Base-by-base conservation (phyloP, 495 filamentous ascomycete genomes). In the Pseudevernia furfuracea region DNA sequence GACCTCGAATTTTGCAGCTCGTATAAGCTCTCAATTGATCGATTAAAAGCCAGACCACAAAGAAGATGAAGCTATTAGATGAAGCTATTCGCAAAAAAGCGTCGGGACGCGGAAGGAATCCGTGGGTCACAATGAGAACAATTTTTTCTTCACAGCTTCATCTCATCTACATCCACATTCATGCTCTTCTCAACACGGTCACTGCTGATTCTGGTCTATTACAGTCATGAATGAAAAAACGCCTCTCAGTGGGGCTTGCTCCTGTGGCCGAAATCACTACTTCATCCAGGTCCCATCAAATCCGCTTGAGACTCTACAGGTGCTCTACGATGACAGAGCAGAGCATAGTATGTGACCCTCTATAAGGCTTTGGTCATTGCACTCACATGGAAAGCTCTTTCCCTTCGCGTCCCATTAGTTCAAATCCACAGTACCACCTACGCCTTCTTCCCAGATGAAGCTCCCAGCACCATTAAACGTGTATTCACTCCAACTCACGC, bases 211-310 rank as follows among this genome's bases (percentile, higher is more conserved):
- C 17, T 58, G 36, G 23, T 32, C 11, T 19, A 28, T 32, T 19
- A 21, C 19, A 34, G 32, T 36, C 7, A 85, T 84, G 82, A 74
- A 70, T 72, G 60, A 70, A 63, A 67, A 75, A 61, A 78, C 79
- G 44, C 78, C 77, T 30, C 82, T 96, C 34, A 82, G 79, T 60
- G 91, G 92, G 63, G 81, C 86, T 71, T 96, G 92, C 75, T 84
- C 87, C 34, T 96, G 92, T 74, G 90, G 91, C 48, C 85, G 92
- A 37, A 96, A 93, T 70, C 81, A 85, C 66, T 96, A 95, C 74
- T 79, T 83, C 23, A 84, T 96, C 63, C 74, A 81, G 36, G 79
- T 91, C 37, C 90, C 92, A 4, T 67, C 76, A 5, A 69, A 83
- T 66, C 73, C 81, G 48, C 73, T 74, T 19, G 75, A 84, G 39